These are phyloP conservation scores for Paramecium primaurelia DNA, from an alignment of 73 alveolate species.

Conservation along the genomic window DNA sequence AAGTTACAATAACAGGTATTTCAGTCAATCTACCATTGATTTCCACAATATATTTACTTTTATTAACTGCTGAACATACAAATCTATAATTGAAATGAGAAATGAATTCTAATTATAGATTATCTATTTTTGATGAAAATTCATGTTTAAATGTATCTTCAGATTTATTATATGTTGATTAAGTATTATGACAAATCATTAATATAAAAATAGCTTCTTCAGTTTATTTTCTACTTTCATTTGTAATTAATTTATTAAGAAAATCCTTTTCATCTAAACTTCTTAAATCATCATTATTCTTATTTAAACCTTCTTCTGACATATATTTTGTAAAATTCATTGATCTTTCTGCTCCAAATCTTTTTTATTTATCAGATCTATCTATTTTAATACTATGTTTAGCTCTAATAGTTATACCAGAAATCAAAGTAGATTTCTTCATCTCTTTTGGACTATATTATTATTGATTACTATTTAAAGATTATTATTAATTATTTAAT, in stretches of 20 bases:
- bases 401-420: neutral
- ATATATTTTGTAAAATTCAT: neutral
- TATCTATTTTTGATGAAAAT: neutral
- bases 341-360: neutral
- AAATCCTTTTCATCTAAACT: neutral
- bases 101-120: neutral
- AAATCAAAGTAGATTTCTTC: neutral
- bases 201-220: neutral
- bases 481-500: neutral
- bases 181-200: neutral
- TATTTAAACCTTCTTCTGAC: neutral
- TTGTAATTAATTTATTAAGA: neutral
- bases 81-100: neutral
- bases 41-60: neutral
- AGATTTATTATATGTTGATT: neutral
- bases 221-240: neutral
- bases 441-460: neutral
- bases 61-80: neutral
- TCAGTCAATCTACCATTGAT: neutral
- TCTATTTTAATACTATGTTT: neutral
- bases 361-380: neutral
- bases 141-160: slow-evolving; percentile 29
- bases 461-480: neutral
- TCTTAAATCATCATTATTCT: neutral
- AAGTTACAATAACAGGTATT: neutral